phyloP scores from a whole-genome alignment of 441 rosid genomes.

The Populus trichocarpa region DNA sequence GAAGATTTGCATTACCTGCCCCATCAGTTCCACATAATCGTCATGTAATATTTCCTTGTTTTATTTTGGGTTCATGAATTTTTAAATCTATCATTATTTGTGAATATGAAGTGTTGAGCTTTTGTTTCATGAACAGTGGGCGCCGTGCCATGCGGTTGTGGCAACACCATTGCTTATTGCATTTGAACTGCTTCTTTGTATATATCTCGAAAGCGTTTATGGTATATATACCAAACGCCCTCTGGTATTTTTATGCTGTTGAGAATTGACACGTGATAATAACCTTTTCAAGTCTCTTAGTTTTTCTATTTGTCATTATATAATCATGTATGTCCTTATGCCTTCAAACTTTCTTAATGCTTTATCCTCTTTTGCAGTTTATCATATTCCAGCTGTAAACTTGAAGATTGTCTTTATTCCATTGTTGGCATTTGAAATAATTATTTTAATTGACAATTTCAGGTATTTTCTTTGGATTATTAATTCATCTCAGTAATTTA shows the following conservation, averaged over 20 bases:
- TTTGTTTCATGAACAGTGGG: conserved; percentile 73
- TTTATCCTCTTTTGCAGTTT: conserved; percentile 37
- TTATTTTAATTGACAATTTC: conserved; percentile 81
- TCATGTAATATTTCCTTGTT: conserved; percentile 44
- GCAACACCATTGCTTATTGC: conserved; percentile 92
- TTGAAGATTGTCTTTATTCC: conserved; percentile 95
- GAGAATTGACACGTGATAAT: not conserved
- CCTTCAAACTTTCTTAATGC: conserved; percentile 7
- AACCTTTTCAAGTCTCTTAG: not conserved
- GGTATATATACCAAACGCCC: conserved; percentile 43
- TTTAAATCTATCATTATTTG: not conserved
- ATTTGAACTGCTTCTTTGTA: conserved; percentile 93
- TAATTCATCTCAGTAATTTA: not conserved
- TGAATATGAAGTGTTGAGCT: conserved; percentile 5
- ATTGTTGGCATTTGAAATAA: conserved; percentile 66
- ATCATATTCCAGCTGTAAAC: conserved; percentile 57
- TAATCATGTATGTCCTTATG: not conserved
- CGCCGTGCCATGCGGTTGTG: conserved; percentile 95
- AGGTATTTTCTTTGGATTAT: conserved; percentile 43
- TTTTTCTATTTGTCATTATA: not conserved
- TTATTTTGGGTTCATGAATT: not conserved
- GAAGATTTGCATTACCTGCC: conserved; percentile 96
- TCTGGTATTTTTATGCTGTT: conserved; percentile 2
- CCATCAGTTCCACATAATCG: conserved; percentile 89
- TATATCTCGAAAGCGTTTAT: conserved; percentile 76